Percentiles rank a stretch among this genome's conserved stretches.
Conservation (phyloP, 2,329 filamentous ascomycete genomes). For the Hirsutella rhossiliensis region DNA sequence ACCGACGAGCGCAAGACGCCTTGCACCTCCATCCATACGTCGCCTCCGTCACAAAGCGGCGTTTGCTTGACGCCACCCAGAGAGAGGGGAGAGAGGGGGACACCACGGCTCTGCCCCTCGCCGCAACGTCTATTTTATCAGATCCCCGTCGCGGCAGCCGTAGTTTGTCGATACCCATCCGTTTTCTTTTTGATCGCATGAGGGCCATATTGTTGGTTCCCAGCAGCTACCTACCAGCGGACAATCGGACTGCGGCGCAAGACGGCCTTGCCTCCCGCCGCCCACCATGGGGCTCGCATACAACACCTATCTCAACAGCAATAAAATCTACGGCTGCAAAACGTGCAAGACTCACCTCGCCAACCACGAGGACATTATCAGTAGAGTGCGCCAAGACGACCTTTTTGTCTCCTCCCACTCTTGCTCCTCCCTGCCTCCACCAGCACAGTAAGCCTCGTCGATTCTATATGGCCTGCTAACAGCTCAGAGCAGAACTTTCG, state of each 20-base stretch:
- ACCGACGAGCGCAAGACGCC: no score
- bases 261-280: neutral
- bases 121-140: no score
- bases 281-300: conserved; percentile 71
- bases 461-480: neutral
- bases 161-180: neutral
- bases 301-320: conserved; percentile 80
- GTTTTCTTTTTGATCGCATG: no score
- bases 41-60: no score
- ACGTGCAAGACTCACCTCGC: conserved; percentile 91
- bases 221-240: no score
- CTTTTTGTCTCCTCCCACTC: neutral
- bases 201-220: no score
- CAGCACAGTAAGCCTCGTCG: neutral
- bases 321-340: conserved; percentile 87
- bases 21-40: no score
- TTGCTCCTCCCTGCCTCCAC: neutral
- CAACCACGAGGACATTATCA: conserved; percentile 93
- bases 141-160: neutral
- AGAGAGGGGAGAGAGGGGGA: no score
- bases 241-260: no score
- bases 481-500: conserved; percentile 68
- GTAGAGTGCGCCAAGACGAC: conserved; percentile 50
- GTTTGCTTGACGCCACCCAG: no score
- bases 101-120: no score